These are phyloP conservation scores for Lactuca saligna DNA, from an alignment of 129 eudicot species.

Conservation along the genomic window DNA sequence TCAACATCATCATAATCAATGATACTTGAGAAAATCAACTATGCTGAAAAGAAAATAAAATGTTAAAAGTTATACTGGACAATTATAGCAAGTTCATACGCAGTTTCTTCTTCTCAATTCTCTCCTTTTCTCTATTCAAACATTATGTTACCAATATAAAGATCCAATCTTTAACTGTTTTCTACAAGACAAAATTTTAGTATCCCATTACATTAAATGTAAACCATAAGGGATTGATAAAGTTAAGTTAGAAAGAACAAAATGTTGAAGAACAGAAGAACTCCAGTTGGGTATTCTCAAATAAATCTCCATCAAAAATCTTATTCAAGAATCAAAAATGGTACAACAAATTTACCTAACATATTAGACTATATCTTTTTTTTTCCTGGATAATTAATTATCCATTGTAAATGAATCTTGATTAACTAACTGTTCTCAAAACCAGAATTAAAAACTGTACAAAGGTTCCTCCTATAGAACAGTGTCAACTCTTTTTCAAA, in stretches of 20 bases:
- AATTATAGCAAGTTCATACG: slow-evolving; percentile 1
- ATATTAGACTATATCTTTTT: slow-evolving; percentile 25
- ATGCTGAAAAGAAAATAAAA: background rate
- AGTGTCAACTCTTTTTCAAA: slow-evolving; percentile 42
- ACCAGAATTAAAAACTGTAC: slow-evolving; percentile 30
- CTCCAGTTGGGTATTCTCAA: slow-evolving; percentile 17
- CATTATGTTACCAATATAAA: background rate
- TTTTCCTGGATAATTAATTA: slow-evolving; percentile 21
- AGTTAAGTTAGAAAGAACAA: slow-evolving; percentile 4
- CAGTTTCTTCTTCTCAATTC: background rate
- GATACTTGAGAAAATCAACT: slow-evolving; percentile 1
- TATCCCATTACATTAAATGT: background rate
- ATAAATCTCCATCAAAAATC: slow-evolving; percentile 33
- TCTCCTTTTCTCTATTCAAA: slow-evolving; percentile 5
- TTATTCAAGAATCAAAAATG: slow-evolving; percentile 18
- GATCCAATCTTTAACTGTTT: too few relatives aligned
- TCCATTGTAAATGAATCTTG: slow-evolving; percentile 34
- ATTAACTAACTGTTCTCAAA: slow-evolving; percentile 22
- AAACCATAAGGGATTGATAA: background rate
- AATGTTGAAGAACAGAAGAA: background rate
- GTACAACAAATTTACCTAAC: slow-evolving; percentile 43
- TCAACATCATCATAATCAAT: background rate
- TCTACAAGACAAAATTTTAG: too few relatives aligned
- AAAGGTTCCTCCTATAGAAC: slow-evolving; percentile 16
- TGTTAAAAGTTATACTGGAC: too few relatives aligned